Evolutionary conservation across 805 yeast species (phyloP), one percentile per base, ranked within the genome.

Genomic region (Metschnikowia hibisci): DNA sequence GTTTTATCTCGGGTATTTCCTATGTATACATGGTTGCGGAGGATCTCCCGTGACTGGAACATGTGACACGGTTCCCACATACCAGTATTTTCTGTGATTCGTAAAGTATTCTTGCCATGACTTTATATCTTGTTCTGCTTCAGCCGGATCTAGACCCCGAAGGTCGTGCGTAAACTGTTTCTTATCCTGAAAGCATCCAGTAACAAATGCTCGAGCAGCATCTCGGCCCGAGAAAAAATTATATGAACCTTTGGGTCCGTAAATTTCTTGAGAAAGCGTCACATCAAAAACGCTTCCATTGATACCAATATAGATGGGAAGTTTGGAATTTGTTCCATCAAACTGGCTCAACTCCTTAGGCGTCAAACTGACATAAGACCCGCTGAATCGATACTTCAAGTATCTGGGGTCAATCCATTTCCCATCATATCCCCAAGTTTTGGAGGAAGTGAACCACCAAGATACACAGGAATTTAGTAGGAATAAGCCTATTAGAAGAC

Each of bases 261-360:
- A 84, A 2, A 80, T 62, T 5, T 57, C 63, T 1, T 70, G 62
- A 10, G 75, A 64, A 0, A 71, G 60, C 1, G 79, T 63, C 6
- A 84, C 93, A 54, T 84, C 91, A 53, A 68, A 84, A 0, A 84
- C 82, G 11, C 64, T 67, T 0, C 86, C 86, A 52, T 80, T 64
- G 3, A 84, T 58, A 0, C 78, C 85, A 3, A 85, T 49, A 50
- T 77, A 80, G 1, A 84, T 71, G 0, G 87, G 87, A 6, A 68
- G 52, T 0, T 38, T 34, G 0, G 68, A 54, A 50, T 77, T 70
- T 0, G 67, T 33, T 0, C 90, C 90, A 52, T 78, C 63, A 55
- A 66, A 79, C n/a, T 48, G 44, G 0, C 78, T 56, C 23, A 84
- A 62, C 48, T 80, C 74, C 0, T 59, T 67, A 3, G 68, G 57